A percentile compares a stretch with the other conserved stretches of the same genome.
These are phyloP conservation scores for Erodium texanum DNA, from an alignment of 441 rosid species.

Conservation along the genomic window DNA sequence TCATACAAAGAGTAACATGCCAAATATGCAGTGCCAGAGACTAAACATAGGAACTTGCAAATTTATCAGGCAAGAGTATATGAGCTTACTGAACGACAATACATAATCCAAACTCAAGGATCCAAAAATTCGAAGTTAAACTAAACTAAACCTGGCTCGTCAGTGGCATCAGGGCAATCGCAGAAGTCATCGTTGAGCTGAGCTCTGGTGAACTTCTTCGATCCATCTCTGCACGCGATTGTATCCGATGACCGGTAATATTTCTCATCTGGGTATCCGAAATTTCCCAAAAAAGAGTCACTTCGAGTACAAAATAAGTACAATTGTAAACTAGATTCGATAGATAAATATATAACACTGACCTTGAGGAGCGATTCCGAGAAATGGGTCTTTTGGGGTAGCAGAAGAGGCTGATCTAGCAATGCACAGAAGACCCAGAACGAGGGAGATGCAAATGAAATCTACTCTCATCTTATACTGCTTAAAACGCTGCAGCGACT, in stretches of 20 bases:
- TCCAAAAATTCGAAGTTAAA: neutral
- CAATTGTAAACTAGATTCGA: neutral
- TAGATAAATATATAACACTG: neutral
- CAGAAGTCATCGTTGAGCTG: conserved; percentile 9
- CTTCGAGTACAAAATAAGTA: neutral
- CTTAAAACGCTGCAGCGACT: neutral
- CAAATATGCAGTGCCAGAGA: neutral
- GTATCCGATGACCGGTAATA: conserved; percentile 6
- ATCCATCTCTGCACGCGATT: conserved; percentile 1
- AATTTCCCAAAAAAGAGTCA: neutral
- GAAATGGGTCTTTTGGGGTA: conserved; percentile 39
- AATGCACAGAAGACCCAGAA: conserved; percentile 21
- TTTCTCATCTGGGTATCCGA: conserved; percentile 4
- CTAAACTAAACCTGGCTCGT: neutral
- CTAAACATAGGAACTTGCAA: neutral
- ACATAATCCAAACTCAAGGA: neutral
- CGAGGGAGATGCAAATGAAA: conserved; percentile 21
- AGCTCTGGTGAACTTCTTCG: conserved; percentile 6
- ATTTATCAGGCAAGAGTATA: neutral
- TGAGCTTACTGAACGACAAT: neutral
- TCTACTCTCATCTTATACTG: conserved; percentile 35
- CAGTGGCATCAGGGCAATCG: conserved; percentile 7
- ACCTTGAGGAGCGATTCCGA: conserved; percentile 71
- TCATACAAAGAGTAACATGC: no score
- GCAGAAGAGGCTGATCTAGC: conserved; percentile 36